phyloP scores from a whole-genome alignment of 768 basidiomycete species.

The Clitopilus hobsonii region DNA sequence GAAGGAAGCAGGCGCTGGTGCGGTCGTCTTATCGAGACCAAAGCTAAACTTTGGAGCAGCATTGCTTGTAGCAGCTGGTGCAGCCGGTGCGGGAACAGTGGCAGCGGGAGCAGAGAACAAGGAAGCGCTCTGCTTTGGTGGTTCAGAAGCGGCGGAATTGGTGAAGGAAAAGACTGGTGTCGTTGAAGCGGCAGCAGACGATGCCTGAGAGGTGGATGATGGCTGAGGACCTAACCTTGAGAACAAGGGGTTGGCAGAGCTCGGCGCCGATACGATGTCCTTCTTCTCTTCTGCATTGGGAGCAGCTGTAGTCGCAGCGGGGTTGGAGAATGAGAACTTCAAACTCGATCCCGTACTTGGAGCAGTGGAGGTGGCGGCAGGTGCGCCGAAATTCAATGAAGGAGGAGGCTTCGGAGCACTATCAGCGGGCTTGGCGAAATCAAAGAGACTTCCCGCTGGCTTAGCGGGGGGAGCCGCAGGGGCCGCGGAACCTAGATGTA shows the following conservation, averaged over 20 bases:
- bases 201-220: constrained; percentile 10
- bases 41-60: constrained; percentile 33
- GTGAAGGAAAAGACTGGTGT: constrained; percentile 14
- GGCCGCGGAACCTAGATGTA: constrained; percentile 1
- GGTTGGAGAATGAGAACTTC: constrained; percentile 14
- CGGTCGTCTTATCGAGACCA: constrained; percentile 20
- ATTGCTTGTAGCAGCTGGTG: constrained; percentile 16
- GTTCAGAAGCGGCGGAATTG: constrained; percentile 11
- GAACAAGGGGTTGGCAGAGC: too few relatives aligned
- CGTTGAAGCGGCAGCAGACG: constrained; percentile 7
- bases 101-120: constrained; percentile 19
- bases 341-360: constrained; percentile 7
- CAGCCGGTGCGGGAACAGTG: constrained; percentile 10
- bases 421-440: not conserved
- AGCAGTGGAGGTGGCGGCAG: constrained; percentile 7
- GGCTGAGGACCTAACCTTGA: constrained; percentile 15
- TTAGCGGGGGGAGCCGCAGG: constrained; percentile 10
- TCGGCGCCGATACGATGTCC: too few relatives aligned
- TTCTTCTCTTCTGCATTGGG: constrained; percentile 10
- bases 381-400: constrained; percentile 6
- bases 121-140: constrained; percentile 15
- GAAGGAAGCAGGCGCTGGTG: too few relatives aligned
- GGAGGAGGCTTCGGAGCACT: not conserved
- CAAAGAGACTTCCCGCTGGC: constrained; percentile 7
- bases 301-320: constrained; percentile 6